phyloP scores from a whole-genome alignment of 2,329 filamentous ascomycete species.

The Decorospora gaudefroyi region DNA sequence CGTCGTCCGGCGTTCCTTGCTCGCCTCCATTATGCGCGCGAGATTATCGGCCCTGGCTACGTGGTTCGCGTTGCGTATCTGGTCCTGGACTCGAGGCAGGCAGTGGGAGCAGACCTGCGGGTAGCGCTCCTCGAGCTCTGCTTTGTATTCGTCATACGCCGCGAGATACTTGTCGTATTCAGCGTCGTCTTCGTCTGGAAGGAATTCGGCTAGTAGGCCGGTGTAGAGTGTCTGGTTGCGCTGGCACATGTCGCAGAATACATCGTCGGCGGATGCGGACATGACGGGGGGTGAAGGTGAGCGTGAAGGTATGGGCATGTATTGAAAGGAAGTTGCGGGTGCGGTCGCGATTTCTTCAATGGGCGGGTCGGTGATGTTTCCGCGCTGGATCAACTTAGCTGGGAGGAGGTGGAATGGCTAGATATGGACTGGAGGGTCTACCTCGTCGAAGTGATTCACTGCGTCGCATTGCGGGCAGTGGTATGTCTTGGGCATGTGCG shows the following conservation, averaged over 20 bases:
- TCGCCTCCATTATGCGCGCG: conserved; percentile 71
- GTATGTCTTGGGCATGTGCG: conserved; percentile 31
- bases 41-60: conserved; percentile 83
- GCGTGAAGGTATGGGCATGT: conserved; percentile 29
- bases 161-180: conserved; percentile 70
- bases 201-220: conserved; percentile 76
- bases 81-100: conserved; percentile 70
- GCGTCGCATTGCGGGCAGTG: conserved; percentile 71
- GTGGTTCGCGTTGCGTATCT: conserved; percentile 73
- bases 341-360: conserved; percentile 53
- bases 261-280: conserved; percentile 38
- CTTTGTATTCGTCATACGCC: conserved; percentile 70
- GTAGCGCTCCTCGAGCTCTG: conserved; percentile 77
- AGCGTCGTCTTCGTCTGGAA: conserved; percentile 67
- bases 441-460: conserved; percentile 86
- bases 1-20: conserved; percentile 33
- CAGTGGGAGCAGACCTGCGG: conserved; percentile 86
- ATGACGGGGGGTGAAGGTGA: conserved; percentile 36
- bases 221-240: conserved; percentile 87
- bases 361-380: conserved; percentile 86
- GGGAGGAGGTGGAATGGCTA: not conserved
- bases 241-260: conserved; percentile 77
- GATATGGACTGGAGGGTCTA: conserved; percentile 46
- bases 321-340: conserved; percentile 27
- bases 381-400: conserved; percentile 62